Percentiles rank a stretch among this genome's conserved stretches.
These are phyloP conservation scores for Sechiopsis laciniata DNA, from an alignment of 306 rosid genomes.

Conservation along the genomic window DNA sequence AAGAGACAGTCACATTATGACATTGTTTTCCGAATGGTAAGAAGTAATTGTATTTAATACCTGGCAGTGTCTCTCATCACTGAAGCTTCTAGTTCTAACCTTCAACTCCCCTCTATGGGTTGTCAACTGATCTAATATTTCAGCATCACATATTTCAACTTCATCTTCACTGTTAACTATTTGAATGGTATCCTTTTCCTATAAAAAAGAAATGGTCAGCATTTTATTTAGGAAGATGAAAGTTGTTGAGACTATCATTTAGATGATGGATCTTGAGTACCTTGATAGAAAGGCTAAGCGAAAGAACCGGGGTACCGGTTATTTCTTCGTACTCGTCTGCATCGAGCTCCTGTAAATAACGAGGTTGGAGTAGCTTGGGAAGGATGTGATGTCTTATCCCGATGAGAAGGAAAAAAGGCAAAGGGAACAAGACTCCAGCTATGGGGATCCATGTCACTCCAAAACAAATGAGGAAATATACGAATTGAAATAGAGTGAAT, in stretches of 20 bases:
- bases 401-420: constrained; percentile 69
- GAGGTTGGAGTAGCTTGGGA: constrained; percentile 52
- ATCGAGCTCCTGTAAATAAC: constrained; percentile 58
- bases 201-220: background rate
- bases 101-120: constrained; percentile 81
- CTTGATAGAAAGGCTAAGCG: constrained; percentile 34
- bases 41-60: constrained; percentile 27
- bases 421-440: constrained; percentile 77
- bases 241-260: too few relatives aligned
- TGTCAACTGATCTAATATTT: constrained; percentile 67
- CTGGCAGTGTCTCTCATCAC: constrained; percentile 53
- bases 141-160: constrained; percentile 45
- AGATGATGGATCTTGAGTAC: constrained; percentile 26
- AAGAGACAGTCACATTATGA: background rate
- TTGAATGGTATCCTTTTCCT: constrained; percentile 41
- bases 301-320: constrained; percentile 34
- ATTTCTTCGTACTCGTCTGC: constrained; percentile 82
- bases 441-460: constrained; percentile 86
- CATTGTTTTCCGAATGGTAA: background rate
- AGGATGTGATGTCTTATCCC: constrained; percentile 60
- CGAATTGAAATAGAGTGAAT: constrained; percentile 63
- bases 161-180: constrained; percentile 33
- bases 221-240: background rate
- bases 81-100: constrained; percentile 51
- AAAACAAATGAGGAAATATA: constrained; percentile 58